Conservation (phyloP, 306 rosid genomes). For the Pyrus pyrifolia region DNA sequence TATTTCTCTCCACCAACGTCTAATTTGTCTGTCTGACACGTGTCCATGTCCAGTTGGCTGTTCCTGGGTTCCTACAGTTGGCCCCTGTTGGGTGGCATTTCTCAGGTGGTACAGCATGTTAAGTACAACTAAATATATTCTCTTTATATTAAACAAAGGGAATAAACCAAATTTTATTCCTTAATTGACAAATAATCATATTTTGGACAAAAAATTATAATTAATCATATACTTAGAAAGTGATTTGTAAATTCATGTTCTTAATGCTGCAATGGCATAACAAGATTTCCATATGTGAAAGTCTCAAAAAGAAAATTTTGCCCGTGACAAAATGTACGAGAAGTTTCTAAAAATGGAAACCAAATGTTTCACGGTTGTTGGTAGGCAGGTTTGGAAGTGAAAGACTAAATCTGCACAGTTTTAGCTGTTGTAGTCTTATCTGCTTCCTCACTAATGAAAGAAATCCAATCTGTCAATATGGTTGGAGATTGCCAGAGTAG, state of each 20-base stretch:
- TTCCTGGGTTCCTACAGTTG: conserved; percentile 1
- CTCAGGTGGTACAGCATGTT: neutral
- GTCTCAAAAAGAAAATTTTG: neutral
- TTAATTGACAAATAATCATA: neutral
- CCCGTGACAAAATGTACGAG: neutral
- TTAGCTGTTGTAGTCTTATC: no score
- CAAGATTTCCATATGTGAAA: neutral
- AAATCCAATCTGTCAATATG: no score
- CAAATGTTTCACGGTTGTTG: no score
- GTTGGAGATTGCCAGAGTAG: no score
- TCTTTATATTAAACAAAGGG: neutral
- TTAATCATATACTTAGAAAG: neutral
- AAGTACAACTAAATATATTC: neutral
- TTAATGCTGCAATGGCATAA: neutral
- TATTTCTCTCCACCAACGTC: neutral
- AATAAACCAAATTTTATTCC: neutral
- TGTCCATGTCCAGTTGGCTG: neutral
- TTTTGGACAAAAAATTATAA: neutral
- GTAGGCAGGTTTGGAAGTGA: no score
- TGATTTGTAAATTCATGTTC: neutral
- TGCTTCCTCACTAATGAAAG: no score
- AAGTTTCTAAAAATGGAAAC: neutral
- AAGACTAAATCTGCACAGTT: no score
- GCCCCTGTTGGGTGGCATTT: neutral
- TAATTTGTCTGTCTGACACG: conserved; percentile 18